Conservation (phyloP, 495 filamentous ascomycete genomes). For the Trichoderma asperelloides region DNA sequence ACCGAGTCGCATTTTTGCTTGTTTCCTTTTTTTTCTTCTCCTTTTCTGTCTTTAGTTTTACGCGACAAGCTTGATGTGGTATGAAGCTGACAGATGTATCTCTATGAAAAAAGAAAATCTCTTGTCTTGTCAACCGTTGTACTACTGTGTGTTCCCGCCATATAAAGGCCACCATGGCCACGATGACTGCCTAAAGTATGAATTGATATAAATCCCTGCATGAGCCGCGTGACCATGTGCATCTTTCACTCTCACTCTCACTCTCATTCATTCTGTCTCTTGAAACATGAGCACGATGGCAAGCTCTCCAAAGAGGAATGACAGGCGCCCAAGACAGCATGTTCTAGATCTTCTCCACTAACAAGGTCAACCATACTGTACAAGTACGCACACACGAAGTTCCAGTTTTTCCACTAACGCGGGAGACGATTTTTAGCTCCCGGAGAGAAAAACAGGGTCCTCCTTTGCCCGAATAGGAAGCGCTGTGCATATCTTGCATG, state of each 20-base stretch:
- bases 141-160: neutral
- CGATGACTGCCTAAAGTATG: neutral
- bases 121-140: too few relatives aligned
- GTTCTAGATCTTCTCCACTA: slow-evolving; percentile 1
- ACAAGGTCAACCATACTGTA: neutral
- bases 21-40: neutral
- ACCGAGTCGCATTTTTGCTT: too few relatives aligned
- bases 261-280: neutral
- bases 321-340: too few relatives aligned
- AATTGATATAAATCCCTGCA: neutral
- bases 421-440: neutral
- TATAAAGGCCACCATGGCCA: neutral
- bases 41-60: neutral
- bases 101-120: too few relatives aligned
- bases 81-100: neutral
- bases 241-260: neutral
- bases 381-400: neutral
- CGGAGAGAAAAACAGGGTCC: neutral
- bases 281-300: neutral
- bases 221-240: slow-evolving; percentile 1
- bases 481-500: neutral
- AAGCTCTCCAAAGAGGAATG: neutral
- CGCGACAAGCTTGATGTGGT: neutral
- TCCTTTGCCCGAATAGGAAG: slow-evolving; percentile 3
- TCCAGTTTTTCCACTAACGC: neutral